Conservation (phyloP, 257 asterid genomes). For the Lycium ferocissimum region DNA sequence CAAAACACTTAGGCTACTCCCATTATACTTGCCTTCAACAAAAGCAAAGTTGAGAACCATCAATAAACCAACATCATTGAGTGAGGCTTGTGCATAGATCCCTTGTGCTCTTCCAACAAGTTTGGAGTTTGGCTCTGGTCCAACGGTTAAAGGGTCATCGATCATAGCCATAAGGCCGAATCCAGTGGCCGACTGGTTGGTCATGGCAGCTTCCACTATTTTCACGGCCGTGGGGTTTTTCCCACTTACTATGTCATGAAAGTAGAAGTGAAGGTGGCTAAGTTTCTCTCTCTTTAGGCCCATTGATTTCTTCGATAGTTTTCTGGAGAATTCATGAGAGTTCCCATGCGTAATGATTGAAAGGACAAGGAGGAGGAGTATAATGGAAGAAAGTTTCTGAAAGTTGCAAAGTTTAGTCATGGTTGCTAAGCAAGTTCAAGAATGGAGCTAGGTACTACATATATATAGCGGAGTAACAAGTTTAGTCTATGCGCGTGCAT, state of each 20-base stretch:
- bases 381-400: too few relatives aligned
- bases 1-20: slow-evolving; percentile 46
- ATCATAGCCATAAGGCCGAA: slow-evolving; percentile 43
- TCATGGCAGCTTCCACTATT: slow-evolving; percentile 40
- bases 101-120: slow-evolving; percentile 51
- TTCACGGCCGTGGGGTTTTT: slow-evolving; percentile 45
- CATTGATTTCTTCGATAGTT: slow-evolving; percentile 34
- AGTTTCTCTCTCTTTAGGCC: slow-evolving; percentile 42
- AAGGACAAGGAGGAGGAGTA: slow-evolving; percentile 28
- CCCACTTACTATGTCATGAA: slow-evolving; percentile 47
- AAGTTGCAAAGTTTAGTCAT: too few relatives aligned
- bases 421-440: too few relatives aligned
- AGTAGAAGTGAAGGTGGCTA: slow-evolving; percentile 51
- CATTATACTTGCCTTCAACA: slow-evolving; percentile 44
- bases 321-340: slow-evolving; percentile 46
- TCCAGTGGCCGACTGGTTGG: slow-evolving; percentile 34
- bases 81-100: slow-evolving; percentile 39
- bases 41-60: slow-evolving; percentile 45
- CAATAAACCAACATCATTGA: slow-evolving; percentile 23
- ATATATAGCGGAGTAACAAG: too few relatives aligned
- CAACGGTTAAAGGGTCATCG: slow-evolving; percentile 45
- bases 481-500: too few relatives aligned
- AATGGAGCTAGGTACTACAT: too few relatives aligned
- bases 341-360: slow-evolving; percentile 20
- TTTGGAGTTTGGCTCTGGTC: slow-evolving; percentile 36